Percentiles rank a stretch among this genome's conserved stretches.
phyloP scores from a whole-genome alignment of 306 rosid genomes.

The Medicago arabica region DNA sequence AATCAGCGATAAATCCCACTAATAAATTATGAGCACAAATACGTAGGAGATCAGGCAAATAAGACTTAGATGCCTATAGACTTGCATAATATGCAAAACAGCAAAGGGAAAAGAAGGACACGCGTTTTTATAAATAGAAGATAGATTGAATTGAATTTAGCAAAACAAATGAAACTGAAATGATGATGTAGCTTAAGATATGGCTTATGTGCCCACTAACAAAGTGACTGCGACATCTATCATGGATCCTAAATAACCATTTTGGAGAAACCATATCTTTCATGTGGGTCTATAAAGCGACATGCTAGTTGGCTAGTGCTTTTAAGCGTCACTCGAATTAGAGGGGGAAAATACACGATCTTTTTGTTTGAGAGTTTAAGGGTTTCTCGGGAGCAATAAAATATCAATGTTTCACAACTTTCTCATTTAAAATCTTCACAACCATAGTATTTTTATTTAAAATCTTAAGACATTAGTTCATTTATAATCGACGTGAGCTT shows the following conservation, averaged over 20 bases:
- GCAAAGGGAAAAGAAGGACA: not conserved
- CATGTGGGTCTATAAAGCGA: slow-evolving; percentile 68
- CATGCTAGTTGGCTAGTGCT: slow-evolving; percentile 46
- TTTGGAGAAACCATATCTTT: slow-evolving; percentile 45
- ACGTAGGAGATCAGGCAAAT: too few species aligned
- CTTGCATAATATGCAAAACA: not conserved
- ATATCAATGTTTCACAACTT: too few species aligned
- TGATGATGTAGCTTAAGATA: slow-evolving; percentile 5
- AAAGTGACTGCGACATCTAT: slow-evolving; percentile 33
- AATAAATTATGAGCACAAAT: too few species aligned
- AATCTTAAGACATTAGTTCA: too few species aligned
- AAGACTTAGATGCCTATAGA: not conserved
- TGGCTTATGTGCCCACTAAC: slow-evolving; percentile 26
- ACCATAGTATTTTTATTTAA: too few species aligned
- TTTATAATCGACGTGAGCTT: too few species aligned
- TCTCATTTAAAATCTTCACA: too few species aligned
- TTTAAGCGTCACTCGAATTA: not conserved
- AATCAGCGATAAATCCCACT: too few species aligned
- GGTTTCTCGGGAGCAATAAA: too few species aligned
- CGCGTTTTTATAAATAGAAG: not conserved
- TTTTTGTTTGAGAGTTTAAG: not conserved
- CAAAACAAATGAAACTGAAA: not conserved
- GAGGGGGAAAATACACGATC: not conserved
- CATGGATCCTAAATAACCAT: slow-evolving; percentile 44
- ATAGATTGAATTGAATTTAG: not conserved